Percentiles rank a stretch among this genome's conserved stretches.
Conservation (phyloP, 164 flowering plant species). For the Vitis riparia region DNA sequence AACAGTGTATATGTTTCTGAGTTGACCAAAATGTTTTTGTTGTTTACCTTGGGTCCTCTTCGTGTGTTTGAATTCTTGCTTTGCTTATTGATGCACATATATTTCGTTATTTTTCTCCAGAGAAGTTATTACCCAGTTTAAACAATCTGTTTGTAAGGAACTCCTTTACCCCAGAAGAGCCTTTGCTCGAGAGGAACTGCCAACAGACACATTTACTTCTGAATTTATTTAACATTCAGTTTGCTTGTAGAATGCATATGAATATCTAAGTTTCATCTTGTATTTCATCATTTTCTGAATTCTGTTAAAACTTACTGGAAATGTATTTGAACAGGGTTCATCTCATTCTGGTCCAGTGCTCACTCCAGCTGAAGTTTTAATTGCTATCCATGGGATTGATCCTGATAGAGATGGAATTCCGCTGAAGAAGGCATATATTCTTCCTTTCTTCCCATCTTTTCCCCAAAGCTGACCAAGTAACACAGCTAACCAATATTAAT, state of each 20-base stretch:
- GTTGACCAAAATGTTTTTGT: background rate
- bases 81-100: background rate
- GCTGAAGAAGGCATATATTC: constrained; percentile 65
- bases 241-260: background rate
- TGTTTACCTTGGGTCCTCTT: background rate
- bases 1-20: background rate
- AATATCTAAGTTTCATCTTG: background rate
- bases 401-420: constrained; percentile 93
- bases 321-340: constrained; percentile 60
- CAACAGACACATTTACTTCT: background rate
- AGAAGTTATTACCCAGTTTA: background rate
- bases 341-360: constrained; percentile 61
- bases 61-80: background rate
- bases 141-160: background rate
- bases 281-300: background rate
- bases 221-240: background rate
- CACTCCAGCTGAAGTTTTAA: constrained; percentile 87
- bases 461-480: background rate
- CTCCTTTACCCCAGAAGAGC: background rate
- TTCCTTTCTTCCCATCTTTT: background rate
- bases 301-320: background rate
- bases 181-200: no score
- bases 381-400: constrained; percentile 92
- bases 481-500: constrained; percentile 7
- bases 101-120: background rate